Evolutionary conservation across 1,139 yeast species (phyloP).

Genomic region (Saccharomyces uvarum): DNA sequence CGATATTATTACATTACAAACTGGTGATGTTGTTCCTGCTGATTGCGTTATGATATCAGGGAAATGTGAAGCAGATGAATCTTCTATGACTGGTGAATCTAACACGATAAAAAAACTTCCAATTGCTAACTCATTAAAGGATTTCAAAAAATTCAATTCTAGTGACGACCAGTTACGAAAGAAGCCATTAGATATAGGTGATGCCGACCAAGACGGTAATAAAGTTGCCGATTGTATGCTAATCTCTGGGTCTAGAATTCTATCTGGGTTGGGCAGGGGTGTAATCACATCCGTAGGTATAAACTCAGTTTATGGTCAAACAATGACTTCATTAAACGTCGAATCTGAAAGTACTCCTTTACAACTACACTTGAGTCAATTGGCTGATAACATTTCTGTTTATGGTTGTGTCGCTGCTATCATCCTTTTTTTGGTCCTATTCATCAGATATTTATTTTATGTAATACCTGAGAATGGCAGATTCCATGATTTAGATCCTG

Average conservation of each 20-base stretch:
- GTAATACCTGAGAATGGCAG: conserved; percentile 46
- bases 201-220: conserved; percentile 12
- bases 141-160: conserved; percentile 29
- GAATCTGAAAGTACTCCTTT: conserved; percentile 84
- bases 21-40: conserved; percentile 92
- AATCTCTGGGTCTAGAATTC: conserved; percentile 82
- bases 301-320: conserved; percentile 84
- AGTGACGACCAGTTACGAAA: conserved; percentile 25
- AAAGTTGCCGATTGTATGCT: conserved; percentile 44
- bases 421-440: conserved; percentile 66
- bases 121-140: conserved; percentile 41
- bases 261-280: conserved; percentile 82
- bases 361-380: conserved; percentile 68
- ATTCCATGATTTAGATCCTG: conserved; percentile 41
- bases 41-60: conserved; percentile 77
- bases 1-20: conserved; percentile 71
- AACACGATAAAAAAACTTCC: conserved; percentile 65
- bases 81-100: conserved; percentile 90
- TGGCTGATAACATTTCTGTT: conserved; percentile 91
- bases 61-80: conserved; percentile 78
- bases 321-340: conserved; percentile 68
- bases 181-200: conserved; percentile 43
- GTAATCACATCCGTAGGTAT: conserved; percentile 86
- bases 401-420: conserved; percentile 84
- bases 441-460: conserved; percentile 67